A percentile compares a stretch with the other conserved stretches of the same genome.
Evolutionary conservation across 805 yeast species (phyloP).

Genomic region (Myxozyma melibiosi): DNA sequence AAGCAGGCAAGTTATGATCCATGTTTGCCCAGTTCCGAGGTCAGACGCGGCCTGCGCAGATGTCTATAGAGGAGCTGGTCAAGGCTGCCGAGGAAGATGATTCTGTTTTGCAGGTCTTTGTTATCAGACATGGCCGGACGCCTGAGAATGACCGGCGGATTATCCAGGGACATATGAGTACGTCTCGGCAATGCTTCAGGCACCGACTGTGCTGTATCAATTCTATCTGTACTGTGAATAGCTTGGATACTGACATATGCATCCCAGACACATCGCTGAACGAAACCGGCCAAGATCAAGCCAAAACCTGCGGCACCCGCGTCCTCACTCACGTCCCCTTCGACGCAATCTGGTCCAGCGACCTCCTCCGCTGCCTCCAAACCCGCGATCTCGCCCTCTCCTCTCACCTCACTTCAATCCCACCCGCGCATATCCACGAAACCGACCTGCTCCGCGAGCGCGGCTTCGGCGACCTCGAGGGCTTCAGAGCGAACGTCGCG

Average conservation of each 20-base stretch:
- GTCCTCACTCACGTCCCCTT: slow-evolving; percentile 12
- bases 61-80: slow-evolving; percentile 1
- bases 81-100: neutral
- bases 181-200: neutral
- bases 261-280: slow-evolving; percentile 23
- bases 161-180: slow-evolving; percentile 29
- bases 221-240: neutral
- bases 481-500: slow-evolving; percentile 7
- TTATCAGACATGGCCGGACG: slow-evolving; percentile 28
- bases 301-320: slow-evolving; percentile 8
- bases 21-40: neutral
- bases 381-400: slow-evolving; percentile 24
- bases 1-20: too few species aligned
- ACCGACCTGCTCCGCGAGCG: slow-evolving; percentile 24
- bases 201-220: neutral
- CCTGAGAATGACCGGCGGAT: slow-evolving; percentile 24
- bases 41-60: slow-evolving; percentile 1
- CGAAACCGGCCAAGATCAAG: slow-evolving; percentile 21
- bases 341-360: slow-evolving; percentile 28
- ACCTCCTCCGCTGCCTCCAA: slow-evolving; percentile 23
- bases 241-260: neutral
- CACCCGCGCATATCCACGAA: slow-evolving; percentile 6
- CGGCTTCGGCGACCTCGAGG: slow-evolving; percentile 23
- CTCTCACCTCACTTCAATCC: slow-evolving; percentile 5
- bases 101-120: slow-evolving; percentile 20